Conservation (phyloP, 2,329 filamentous ascomycete species). For the Lasiodiplodia theobromae region DNA sequence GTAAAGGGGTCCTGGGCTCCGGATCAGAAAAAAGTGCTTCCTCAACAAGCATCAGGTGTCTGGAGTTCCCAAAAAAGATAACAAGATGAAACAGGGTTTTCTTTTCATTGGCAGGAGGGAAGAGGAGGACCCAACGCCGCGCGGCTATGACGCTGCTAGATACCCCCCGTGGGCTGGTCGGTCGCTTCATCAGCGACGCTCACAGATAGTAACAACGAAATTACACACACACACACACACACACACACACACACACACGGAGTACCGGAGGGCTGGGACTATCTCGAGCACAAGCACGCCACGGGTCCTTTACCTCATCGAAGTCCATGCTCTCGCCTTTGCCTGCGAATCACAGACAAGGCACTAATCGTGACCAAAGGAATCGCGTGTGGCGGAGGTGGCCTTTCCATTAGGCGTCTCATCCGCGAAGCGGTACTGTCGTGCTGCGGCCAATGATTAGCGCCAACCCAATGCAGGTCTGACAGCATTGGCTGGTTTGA, state of each 20-base stretch:
- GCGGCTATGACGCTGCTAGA: slow-evolving; percentile 23
- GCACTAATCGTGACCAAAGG: slow-evolving; percentile 13
- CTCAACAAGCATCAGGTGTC: slow-evolving; percentile 26
- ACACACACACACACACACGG: slow-evolving; percentile 6
- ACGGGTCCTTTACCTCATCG: slow-evolving; percentile 1
- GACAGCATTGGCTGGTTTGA: neutral
- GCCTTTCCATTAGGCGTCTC: slow-evolving; percentile 13
- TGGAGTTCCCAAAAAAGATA: slow-evolving; percentile 21
- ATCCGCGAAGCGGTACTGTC: neutral
- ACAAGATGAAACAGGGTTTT: slow-evolving; percentile 9
- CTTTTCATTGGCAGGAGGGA: slow-evolving; percentile 12
- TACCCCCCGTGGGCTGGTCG: slow-evolving; percentile 20
- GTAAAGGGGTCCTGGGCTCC: slow-evolving; percentile 5
- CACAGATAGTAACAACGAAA: slow-evolving; percentile 15
- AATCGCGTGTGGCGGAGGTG: neutral
- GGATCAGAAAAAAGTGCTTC: slow-evolving; percentile 24
- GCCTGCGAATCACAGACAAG: slow-evolving; percentile 13
- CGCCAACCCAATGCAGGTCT: neutral
- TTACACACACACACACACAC: slow-evolving; percentile 15
- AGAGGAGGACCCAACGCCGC: slow-evolving; percentile 9
- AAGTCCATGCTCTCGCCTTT: neutral
- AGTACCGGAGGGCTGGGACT: neutral
- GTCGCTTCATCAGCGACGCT: slow-evolving; percentile 21
- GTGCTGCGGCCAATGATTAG: neutral
- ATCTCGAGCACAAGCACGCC: neutral